Conservation (phyloP, 495 filamentous ascomycete species). For the Elaphomyces granulatus region DNA sequence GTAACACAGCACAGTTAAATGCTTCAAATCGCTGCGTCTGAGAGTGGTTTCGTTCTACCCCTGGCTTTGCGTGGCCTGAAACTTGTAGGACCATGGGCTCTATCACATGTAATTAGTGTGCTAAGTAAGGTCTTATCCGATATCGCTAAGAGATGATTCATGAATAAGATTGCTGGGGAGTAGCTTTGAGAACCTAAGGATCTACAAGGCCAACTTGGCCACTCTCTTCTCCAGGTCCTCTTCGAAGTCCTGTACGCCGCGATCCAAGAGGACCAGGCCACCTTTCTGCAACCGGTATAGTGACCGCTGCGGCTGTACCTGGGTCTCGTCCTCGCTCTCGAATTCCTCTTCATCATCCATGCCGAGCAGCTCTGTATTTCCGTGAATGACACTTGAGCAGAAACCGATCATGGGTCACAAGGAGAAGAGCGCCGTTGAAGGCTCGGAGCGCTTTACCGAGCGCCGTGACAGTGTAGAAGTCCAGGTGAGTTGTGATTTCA, state of each 20-base stretch:
- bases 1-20: too few species aligned
- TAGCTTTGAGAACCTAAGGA: too few species aligned
- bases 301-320: slow-evolving; percentile 31
- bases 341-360: slow-evolving; percentile 36
- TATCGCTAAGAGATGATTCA: too few species aligned
- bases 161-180: too few species aligned
- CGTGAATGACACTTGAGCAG: slow-evolving; percentile 49
- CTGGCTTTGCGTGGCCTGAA: too few species aligned
- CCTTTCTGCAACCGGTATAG: slow-evolving; percentile 48
- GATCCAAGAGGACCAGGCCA: slow-evolving; percentile 37
- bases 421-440: slow-evolving; percentile 55
- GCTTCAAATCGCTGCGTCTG: too few species aligned
- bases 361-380: slow-evolving; percentile 27
- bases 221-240: slow-evolving; percentile 44
- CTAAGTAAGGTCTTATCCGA: too few species aligned
- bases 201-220: slow-evolving; percentile 30
- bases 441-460: slow-evolving; percentile 46
- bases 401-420: slow-evolving; percentile 69
- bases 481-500: slow-evolving; percentile 76
- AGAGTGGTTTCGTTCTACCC: too few species aligned
- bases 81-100: too few species aligned
- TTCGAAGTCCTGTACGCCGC: slow-evolving; percentile 52
- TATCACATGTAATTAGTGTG: too few species aligned
- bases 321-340: slow-evolving; percentile 29
- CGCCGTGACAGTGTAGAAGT: slow-evolving; percentile 60